Evolutionary conservation across 306 rosid species (phyloP).

Genomic region (Oemleria cerasiformis): DNA sequence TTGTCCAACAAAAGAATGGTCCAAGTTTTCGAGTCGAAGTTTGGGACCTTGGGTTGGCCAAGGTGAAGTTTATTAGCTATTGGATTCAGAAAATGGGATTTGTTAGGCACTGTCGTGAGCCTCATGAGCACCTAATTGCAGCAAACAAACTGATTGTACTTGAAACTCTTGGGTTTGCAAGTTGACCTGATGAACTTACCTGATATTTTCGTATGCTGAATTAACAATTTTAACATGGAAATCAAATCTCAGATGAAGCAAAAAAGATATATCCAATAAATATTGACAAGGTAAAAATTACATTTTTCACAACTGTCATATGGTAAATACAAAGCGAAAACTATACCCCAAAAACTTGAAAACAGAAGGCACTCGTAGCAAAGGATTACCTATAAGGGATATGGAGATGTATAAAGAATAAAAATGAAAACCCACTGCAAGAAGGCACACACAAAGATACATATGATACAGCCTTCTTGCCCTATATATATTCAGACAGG

Average conservation of each 20-base stretch:
- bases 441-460: constrained; percentile 4
- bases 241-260: no score
- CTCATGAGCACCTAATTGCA: not conserved
- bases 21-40: no score
- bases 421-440: constrained; percentile 8
- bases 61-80: no score
- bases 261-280: not conserved
- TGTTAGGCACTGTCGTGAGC: not conserved
- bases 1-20: no score
- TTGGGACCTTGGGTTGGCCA: no score
- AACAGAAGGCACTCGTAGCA: not conserved
- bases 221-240: no score
- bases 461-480: constrained; percentile 6
- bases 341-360: constrained; percentile 13
- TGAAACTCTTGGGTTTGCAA: not conserved
- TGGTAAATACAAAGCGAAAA: constrained; percentile 7
- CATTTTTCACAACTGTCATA: constrained; percentile 2
- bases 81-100: not conserved
- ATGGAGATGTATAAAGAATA: not conserved
- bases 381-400: not conserved
- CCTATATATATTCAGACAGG: constrained; percentile 1
- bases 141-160: not conserved
- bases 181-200: not conserved
- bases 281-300: not conserved
- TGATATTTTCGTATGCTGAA: no score